Base-by-base conservation (phyloP, 345 rosid genomes). In the Dimocarpus longan region DNA sequence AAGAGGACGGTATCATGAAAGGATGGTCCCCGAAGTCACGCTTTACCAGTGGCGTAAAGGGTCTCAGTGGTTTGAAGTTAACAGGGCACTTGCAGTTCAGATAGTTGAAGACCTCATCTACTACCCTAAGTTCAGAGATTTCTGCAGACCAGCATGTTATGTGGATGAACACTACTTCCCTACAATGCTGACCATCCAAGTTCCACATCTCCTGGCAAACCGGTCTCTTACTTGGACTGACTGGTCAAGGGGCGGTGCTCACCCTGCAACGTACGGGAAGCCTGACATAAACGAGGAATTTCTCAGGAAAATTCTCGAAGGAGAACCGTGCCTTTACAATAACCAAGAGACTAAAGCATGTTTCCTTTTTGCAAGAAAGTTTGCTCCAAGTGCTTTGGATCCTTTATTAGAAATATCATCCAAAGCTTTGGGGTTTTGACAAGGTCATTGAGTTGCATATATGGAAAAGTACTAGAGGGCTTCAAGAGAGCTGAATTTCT, bases 111-210 rank as follows among this genome's bases (percentile, higher is more conserved):
- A 96, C 77, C 72, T 80, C 24, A 81, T 52, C 5, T 96, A 89
- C 83, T 90, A 94, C 77, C 97, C 99, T 5, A 92, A 89, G 80
- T 96, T 93, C 87, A 84, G 83, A 77, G 87, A 89, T 67, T 93
- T 90, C 79, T 94, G 98, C 82, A 80, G 13, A 66, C 94, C 91
- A 2, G 91, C 80, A 6, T 94, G 98, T 81, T 96, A 91, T 69
- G 98, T 90, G 40, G 98, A 96, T 56, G 98, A 94, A 85, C 99
- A 96, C 80, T 92, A 91, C 86, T 96, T 91, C 84, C 97, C 93
- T 0, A 94, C 99, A 39, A 94, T 94, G 97, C 79, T 94, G 81
- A 85, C 85, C 86, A 84, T 96, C 24, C 80, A 89, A 24, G 66
- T 76, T 68, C 92, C 95, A 15, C 79, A 78, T 71, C 90, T 87